Percentiles rank a stretch among this genome's conserved stretches.
phyloP scores from a whole-genome alignment of 495 filamentous ascomycete genomes.

The Aeminium ludgeri region DNA sequence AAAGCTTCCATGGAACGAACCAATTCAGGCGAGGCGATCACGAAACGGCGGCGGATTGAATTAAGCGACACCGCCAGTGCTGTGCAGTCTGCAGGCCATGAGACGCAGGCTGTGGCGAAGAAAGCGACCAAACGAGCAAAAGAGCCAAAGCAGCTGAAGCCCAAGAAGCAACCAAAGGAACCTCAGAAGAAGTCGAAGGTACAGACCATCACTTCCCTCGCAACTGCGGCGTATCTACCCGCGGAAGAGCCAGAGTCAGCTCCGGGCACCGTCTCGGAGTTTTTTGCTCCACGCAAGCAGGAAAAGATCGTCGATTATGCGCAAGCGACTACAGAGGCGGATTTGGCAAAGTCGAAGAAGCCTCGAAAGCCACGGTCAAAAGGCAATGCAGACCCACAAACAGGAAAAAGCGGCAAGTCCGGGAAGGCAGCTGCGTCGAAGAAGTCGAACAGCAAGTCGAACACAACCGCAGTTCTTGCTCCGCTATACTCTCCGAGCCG shows the following conservation, averaged over 20 bases:
- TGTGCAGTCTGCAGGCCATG: not conserved
- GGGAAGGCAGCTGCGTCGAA: constrained; percentile 22
- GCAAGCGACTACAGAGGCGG: not conserved
- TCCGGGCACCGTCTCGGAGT: constrained; percentile 7
- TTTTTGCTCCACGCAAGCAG: constrained; percentile 11
- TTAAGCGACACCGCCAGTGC: constrained; percentile 1
- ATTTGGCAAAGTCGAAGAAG: constrained; percentile 3
- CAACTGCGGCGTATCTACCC: constrained; percentile 55
- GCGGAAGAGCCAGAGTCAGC: constrained; percentile 18
- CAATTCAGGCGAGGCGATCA: not conserved
- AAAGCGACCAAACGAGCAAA: not conserved
- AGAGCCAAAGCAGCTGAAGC: not conserved
- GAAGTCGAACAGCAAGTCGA: constrained; percentile 29
- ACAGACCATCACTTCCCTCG: constrained; percentile 63
- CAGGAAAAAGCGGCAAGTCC: constrained; percentile 24
- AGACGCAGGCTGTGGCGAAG: not conserved
- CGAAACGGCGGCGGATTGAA: constrained; percentile 14
- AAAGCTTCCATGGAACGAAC: too few species aligned
- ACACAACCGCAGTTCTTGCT: constrained; percentile 37
- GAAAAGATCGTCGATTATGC: not conserved
- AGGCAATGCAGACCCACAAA: constrained; percentile 10
- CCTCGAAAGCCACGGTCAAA: constrained; percentile 14
- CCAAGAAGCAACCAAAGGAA: constrained; percentile 24
- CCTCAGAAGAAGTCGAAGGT: constrained; percentile 59
- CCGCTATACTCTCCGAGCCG: constrained; percentile 42